Base-by-base conservation (phyloP, 2,329 filamentous ascomycete genomes). In the Alternaria ventricosa region DNA sequence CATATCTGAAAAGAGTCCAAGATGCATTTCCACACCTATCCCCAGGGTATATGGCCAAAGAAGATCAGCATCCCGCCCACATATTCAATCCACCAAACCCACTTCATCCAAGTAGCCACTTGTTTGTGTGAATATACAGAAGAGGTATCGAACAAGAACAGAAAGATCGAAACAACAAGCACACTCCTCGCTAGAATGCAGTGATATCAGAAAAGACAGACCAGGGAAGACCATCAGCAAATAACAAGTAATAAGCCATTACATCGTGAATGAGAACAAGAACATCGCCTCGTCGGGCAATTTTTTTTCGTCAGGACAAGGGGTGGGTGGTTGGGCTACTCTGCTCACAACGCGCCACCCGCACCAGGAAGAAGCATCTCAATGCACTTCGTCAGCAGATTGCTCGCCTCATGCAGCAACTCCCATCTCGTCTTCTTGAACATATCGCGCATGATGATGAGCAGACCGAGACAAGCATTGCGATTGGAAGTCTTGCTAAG, bases 371-470 rank as follows among this genome's bases (percentile, higher is more conserved):
- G 70, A 10, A 89, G 77, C 80, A 88, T 86, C 65, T 88, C 84
- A 68, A 97, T 92, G 78, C 94, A 97, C 77, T 94, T 96, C 59
- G 86, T 89, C 75, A 98, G 80, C 64, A 97, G 82, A 22, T 88
- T 90, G 30, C 92, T 91, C 36, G 93, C 95, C 80, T 98, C 96
- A 61, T 96, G 90, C 66, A 98, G 83, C 58, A 98, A 82, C 83
- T 98, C 94, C 95, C 95, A 98, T 53, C 94, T 87, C 30, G 94
- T 94, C 72, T 90, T 90, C 68, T 87, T 85, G 77, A 98, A 97
- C 44, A 91, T 91, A 60, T 93, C 91, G 65, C 90, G 89, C 63
- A 99, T 86, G 33, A 97, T 87, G 81, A 96, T 87, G 68, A 98
- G 81, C 76, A 98, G 79, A 0, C 94, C 92, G 51, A 93, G 87